Percentiles rank a stretch among this genome's conserved stretches.
Evolutionary conservation across 768 basidiomycete species (phyloP).

Genomic region (Mrakia gelida): DNA sequence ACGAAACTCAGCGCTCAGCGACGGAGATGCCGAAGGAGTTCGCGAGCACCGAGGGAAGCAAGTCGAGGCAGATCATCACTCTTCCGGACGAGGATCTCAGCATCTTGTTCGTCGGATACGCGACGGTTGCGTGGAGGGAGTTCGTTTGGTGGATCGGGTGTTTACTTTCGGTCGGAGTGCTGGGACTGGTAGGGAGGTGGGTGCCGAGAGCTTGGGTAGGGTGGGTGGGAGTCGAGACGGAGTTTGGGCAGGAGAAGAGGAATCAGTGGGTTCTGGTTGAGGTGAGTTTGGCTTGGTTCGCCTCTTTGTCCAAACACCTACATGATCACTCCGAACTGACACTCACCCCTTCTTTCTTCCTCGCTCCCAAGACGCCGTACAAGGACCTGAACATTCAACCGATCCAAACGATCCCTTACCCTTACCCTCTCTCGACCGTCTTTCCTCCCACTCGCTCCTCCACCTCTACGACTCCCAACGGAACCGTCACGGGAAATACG

Average conservation of each 20-base stretch:
- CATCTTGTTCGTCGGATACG: conserved; percentile 81
- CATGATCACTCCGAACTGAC: no score
- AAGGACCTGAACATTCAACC: conserved; percentile 76
- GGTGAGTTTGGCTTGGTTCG: conserved; percentile 56
- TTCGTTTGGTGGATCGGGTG: conserved; percentile 69
- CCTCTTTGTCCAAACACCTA: neutral
- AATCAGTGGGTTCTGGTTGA: conserved; percentile 73
- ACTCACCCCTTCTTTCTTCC: neutral
- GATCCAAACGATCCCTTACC: conserved; percentile 63
- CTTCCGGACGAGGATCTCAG: conserved; percentile 85
- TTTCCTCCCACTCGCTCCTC: conserved; percentile 51
- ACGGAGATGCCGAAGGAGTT: conserved; percentile 32
- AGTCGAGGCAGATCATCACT: conserved; percentile 68
- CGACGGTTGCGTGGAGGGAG: conserved; percentile 59
- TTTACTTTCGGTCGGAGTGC: conserved; percentile 61
- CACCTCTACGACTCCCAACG: neutral
- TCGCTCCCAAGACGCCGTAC: conserved; percentile 64
- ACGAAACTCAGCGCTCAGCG: conserved; percentile 33
- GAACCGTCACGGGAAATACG: neutral
- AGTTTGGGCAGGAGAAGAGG: conserved; percentile 69
- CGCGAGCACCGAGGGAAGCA: conserved; percentile 37
- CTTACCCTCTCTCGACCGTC: conserved; percentile 72
- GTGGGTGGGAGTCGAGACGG: conserved; percentile 76
- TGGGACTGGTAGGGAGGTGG: conserved; percentile 86
- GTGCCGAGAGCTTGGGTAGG: conserved; percentile 85